These are phyloP conservation scores for Hypoxylon subgilvum DNA, from an alignment of 495 filamentous ascomycete genomes.

Conservation along the genomic window DNA sequence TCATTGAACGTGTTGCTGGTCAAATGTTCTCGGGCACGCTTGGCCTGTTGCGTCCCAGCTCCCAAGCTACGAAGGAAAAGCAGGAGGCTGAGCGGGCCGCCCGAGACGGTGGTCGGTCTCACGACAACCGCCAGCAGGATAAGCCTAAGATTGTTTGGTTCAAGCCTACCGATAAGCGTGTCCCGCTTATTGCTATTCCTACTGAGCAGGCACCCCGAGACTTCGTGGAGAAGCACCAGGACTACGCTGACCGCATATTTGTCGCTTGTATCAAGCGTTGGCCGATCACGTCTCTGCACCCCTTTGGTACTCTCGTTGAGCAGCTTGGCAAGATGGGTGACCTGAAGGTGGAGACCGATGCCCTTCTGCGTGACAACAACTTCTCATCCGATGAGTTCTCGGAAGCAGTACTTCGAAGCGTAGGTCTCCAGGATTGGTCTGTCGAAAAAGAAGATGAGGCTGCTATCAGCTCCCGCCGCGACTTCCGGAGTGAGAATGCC, in stretches of 20 bases:
- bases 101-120: conserved; percentile 83
- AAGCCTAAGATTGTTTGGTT: conserved; percentile 99
- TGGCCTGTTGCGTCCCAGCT: conserved; percentile 91
- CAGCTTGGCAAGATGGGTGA: conserved; percentile 97
- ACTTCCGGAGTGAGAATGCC: conserved; percentile 86
- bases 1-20: conserved; percentile 93
- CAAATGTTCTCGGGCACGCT: conserved; percentile 99
- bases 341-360: conserved; percentile 95
- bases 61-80: conserved; percentile 99
- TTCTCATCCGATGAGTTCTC: conserved; percentile 97
- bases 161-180: conserved; percentile 98
- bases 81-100: conserved; percentile 95
- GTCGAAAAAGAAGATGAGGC: conserved; percentile 81
- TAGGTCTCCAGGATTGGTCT: conserved; percentile 90
- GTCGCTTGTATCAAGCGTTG: conserved; percentile 99
- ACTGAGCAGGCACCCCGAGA: conserved; percentile 97
- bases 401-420: conserved; percentile 90
- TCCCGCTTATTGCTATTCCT: conserved; percentile 95
- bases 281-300: conserved; percentile 99
- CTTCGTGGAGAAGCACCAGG: conserved; percentile 98
- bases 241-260: conserved; percentile 96
- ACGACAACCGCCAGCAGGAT: conserved; percentile 81
- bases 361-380: conserved; percentile 96
- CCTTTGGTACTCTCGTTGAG: conserved; percentile 96
- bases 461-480: conserved; percentile 75